Base-by-base conservation (phyloP, 1,139 yeast species). In the Kodamaea arcana region DNA sequence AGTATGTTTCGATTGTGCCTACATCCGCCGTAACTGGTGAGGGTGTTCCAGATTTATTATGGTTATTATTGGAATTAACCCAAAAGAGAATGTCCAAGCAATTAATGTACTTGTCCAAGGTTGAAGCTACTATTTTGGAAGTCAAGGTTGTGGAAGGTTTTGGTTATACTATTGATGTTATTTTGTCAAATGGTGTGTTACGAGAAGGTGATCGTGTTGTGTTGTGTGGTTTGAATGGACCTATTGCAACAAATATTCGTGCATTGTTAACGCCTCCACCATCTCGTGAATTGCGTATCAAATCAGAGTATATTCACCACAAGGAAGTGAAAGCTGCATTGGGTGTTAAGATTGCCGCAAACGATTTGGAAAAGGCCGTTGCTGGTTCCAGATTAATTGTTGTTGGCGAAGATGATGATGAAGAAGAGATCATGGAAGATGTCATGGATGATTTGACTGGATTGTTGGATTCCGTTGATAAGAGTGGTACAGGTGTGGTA, bases 21-120 rank as follows among this genome's bases (percentile, higher is more conserved):
- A 92, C 98, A 11, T 90, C 97, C 42, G 98, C 99, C 39, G 94
- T 90, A 32, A 90, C 97, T 20, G 99, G 98, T 62, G 99, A 94
- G 67, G 99, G 99, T 83, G 94, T 94, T 50, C 98, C 99, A 31
- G 99, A 94, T 78, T 75, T 94, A 67, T 79, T 94, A 57, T 90
- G 96, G 92, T 77, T 94, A 61, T 74, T 94, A 57, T 76, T 94
- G 51, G 97, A 92, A 62, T 77, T 94, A 54, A 92, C 98, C 16
- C 97, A 94, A 68, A 84, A 87, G 80, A 83, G 98, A 72, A 94
- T 94, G 99, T 85, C 96, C 42, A 90, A 90, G 64, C 97, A 92
- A 72, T 82, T 94, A 69, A 92, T 87, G 94, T 94, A 94, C 72
- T 72, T 94, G 50, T 82, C 97, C 25, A 78, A 82, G 57, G 81